Base-by-base conservation (phyloP, 352 stramenopile genomes). In the Globisporangium spinosum region DNA sequence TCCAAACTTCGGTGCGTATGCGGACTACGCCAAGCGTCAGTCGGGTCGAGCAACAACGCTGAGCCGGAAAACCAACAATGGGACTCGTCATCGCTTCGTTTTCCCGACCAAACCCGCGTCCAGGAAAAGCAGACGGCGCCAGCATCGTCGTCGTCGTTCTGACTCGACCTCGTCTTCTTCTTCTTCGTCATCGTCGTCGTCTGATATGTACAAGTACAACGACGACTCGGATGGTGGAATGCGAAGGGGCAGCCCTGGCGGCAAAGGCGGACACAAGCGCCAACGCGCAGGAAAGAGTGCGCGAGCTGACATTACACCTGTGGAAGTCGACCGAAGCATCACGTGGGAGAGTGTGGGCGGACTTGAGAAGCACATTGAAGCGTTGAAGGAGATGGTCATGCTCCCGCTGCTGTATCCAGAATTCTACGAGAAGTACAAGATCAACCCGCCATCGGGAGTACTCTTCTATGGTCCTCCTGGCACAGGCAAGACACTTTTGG, bases 381-480 rank as follows among this genome's bases (percentile, higher is more conserved):
- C 90, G 27, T 77, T 98, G 64, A 97, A 98, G 70, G 93, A 98
- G 77, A 98, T 98, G 93, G 89, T 98, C 10, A 85, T 98, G 78
- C 80, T 98, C 15, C 93, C 93, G 8, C 68, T 98, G 55, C 62
- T 98, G 34, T 98, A 98, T 65, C 93, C 93, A 0, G 91, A 98
- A 70, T 93, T 97, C 65, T 98, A 97, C 62, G 77, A 91, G 47
- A 93, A 96, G 73, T 97, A 96, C 70, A 90, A 85, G 27, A 75
- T 97, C 38, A 75, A 78, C 1, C 90, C 90, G 40, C 89, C 89
- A 23, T 93, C 88, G 0, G 90, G 90, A 32, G 90, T 97, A 10
- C 69, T 97, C 6, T 97, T 97, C 69, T 94, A 95, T 67, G 92
- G 93, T 0, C 93, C 93, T 20, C 93, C 93, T 27, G 92, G 92